Percentiles rank a stretch among this genome's conserved stretches.
Evolutionary conservation across 2,329 filamentous ascomycete genomes (phyloP).

Genomic region (Cytospora chrysosperma): DNA sequence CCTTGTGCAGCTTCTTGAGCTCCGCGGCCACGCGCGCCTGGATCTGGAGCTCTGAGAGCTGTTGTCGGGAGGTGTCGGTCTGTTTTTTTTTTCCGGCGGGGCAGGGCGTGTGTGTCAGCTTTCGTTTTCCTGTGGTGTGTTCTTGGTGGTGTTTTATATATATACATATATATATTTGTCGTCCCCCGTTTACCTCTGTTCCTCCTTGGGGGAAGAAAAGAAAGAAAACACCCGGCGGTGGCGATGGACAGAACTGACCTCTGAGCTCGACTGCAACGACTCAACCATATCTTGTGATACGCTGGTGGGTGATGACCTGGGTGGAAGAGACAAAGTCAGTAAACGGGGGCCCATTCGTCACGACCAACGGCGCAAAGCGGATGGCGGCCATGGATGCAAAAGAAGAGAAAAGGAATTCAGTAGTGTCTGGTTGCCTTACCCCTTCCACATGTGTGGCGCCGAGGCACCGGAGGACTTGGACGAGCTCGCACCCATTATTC

Average conservation of each 20-base stretch:
- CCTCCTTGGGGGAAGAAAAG: too few relatives aligned
- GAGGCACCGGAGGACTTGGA: constrained; percentile 51
- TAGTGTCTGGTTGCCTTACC: constrained; percentile 51
- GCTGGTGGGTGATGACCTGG: constrained; percentile 46
- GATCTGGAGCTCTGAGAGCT: constrained; percentile 80
- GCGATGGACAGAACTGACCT: constrained; percentile 62
- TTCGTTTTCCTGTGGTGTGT: not conserved
- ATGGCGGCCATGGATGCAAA: not conserved
- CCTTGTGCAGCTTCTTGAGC: constrained; percentile 73
- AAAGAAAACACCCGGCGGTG: too few relatives aligned
- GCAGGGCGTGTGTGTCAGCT: not conserved
- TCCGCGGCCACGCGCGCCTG: constrained; percentile 84
- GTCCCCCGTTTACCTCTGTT: not conserved
- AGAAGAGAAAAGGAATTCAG: not conserved
- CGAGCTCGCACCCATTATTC: constrained; percentile 56
- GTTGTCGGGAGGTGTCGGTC: constrained; percentile 86
- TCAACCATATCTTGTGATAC: constrained; percentile 81
- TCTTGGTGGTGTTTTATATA: too few relatives aligned
- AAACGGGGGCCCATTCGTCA: too few relatives aligned
- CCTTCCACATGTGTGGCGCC: constrained; percentile 52
- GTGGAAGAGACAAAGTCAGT: constrained; percentile 31
- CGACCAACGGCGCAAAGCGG: too few relatives aligned
- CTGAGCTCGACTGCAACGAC: constrained; percentile 76
- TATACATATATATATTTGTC: too few relatives aligned
- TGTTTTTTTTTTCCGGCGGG: constrained; percentile 38